These are phyloP conservation scores for Meyerozyma smithsonii DNA, from an alignment of 1,139 yeast genomes.

Conservation along the genomic window DNA sequence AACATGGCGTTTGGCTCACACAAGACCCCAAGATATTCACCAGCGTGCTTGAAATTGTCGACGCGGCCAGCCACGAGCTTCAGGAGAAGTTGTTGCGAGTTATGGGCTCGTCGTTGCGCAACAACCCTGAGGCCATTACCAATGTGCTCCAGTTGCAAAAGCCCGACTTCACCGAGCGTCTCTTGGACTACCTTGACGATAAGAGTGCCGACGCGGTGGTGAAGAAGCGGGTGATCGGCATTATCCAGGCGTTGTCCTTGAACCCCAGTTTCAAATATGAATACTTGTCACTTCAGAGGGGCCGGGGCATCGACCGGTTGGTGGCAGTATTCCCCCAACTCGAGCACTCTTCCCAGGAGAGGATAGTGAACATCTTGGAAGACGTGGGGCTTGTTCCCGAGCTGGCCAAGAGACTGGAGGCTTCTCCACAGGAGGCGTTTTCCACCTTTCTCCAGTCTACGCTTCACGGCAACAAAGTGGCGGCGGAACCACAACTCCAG, in stretches of 20 bases:
- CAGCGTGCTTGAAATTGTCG: not conserved
- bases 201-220: constrained; percentile 22
- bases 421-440: constrained; percentile 18
- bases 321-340: constrained; percentile 25
- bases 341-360: constrained; percentile 23
- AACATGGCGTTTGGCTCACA: constrained; percentile 48
- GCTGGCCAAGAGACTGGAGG: constrained; percentile 12
- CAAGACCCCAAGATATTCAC: constrained; percentile 4
- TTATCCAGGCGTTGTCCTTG: constrained; percentile 40
- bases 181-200: constrained; percentile 12
- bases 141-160: constrained; percentile 16
- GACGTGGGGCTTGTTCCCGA: constrained; percentile 26
- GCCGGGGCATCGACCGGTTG: constrained; percentile 22
- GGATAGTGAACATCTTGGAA: constrained; percentile 38
- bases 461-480: constrained; percentile 16
- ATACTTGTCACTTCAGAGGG: constrained; percentile 20
- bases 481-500: constrained; percentile 37
- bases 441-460: constrained; percentile 29
- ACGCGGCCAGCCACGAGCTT: constrained; percentile 10
- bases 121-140: constrained; percentile 62
- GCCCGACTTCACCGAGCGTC: constrained; percentile 9
- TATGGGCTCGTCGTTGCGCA: constrained; percentile 58
- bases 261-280: constrained; percentile 22
- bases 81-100: constrained; percentile 48
- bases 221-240: constrained; percentile 46